A percentile compares a stretch with the other conserved stretches of the same genome.
phyloP scores from a whole-genome alignment of 441 rosid species.

The Rhodomyrtus psidioides region DNA sequence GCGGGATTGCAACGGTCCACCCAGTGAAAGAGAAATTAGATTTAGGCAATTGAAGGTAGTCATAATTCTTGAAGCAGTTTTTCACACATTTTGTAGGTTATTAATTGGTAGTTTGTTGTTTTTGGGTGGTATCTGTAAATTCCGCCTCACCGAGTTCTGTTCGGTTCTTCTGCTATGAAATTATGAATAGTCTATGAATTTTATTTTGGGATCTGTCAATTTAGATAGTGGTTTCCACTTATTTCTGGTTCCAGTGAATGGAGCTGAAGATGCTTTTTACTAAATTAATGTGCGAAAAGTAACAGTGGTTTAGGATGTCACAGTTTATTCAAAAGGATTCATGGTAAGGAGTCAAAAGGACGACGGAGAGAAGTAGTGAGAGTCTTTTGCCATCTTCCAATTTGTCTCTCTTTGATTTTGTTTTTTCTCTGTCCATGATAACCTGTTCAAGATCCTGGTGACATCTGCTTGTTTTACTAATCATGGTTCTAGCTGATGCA shows the following conservation, averaged over 20 bases:
- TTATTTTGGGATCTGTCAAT: background rate
- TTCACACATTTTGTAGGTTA: background rate
- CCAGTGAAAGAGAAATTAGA: conserved; percentile 8
- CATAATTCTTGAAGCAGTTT: conserved; percentile 13
- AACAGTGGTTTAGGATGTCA: background rate
- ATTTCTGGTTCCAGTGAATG: background rate
- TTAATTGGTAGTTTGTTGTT: background rate
- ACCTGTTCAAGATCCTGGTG: background rate
- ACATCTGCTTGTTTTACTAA: background rate
- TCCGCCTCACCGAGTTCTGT: background rate
- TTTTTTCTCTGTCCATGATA: background rate
- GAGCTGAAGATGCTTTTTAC: background rate
- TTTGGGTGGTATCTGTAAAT: background rate
- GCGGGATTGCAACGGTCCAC: background rate
- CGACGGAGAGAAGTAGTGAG: background rate
- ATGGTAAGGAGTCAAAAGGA: background rate
- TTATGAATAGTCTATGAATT: background rate
- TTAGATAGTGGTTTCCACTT: background rate
- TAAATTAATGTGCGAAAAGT: background rate
- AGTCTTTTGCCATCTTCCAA: background rate
- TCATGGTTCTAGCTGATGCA: background rate
- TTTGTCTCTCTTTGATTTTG: background rate
- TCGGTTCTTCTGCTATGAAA: background rate
- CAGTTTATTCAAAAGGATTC: background rate
- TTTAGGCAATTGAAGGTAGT: conserved; percentile 1